phyloP scores from a whole-genome alignment of 345 rosid species.

The Punica granatum region DNA sequence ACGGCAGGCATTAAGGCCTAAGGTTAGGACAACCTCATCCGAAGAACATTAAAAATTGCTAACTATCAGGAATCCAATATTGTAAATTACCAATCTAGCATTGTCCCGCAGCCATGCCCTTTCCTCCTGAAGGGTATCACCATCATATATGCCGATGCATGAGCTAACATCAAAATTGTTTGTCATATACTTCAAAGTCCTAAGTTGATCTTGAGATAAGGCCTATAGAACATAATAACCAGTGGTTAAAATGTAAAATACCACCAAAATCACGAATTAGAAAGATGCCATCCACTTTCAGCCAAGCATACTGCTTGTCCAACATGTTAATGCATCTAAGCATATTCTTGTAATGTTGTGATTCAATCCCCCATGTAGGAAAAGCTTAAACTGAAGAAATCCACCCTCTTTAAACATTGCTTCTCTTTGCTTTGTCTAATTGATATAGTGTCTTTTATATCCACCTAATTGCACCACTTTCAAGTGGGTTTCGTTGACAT shows the following conservation, averaged over 20 bases:
- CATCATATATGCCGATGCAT: constrained; percentile 80
- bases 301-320: neutral
- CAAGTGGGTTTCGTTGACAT: neutral
- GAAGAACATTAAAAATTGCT: neutral
- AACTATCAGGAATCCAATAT: constrained; percentile 10
- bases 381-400: neutral
- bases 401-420: neutral
- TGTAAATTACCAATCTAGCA: constrained; percentile 68
- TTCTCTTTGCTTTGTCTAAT: neutral
- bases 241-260: neutral
- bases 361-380: neutral
- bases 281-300: neutral
- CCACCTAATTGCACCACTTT: neutral
- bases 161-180: constrained; percentile 40
- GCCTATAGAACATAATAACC: constrained; percentile 47
- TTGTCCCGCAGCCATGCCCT: constrained; percentile 59
- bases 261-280: neutral
- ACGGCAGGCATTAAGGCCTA: constrained; percentile 14
- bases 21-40: neutral
- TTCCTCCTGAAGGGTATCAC: constrained; percentile 67
- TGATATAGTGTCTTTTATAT: neutral
- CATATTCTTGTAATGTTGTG: neutral
- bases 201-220: constrained; percentile 90
- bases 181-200: constrained; percentile 50
- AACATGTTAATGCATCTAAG: neutral